A percentile compares a stretch with the other conserved stretches of the same genome.
These are phyloP conservation scores for Hericium alpestre DNA, from an alignment of 768 basidiomycete species.

Conservation along the genomic window DNA sequence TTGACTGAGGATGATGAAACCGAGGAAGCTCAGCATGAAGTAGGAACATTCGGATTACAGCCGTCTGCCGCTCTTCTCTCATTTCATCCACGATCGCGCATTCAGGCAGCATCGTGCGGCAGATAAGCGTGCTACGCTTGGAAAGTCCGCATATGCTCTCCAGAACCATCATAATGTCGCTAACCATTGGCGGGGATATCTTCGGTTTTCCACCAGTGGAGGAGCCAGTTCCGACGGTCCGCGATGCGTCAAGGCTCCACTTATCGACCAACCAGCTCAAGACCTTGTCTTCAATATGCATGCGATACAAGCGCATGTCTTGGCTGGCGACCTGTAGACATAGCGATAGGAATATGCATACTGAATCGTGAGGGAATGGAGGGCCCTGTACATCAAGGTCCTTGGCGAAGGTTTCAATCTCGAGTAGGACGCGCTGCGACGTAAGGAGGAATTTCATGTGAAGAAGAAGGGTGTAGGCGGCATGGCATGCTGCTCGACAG, in stretches of 20 bases:
- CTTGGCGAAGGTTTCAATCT: conserved; percentile 70
- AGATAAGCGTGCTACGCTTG: conserved; percentile 34
- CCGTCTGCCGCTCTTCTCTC: conserved; percentile 44
- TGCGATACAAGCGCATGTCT: conserved; percentile 73
- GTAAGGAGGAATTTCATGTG: conserved; percentile 35
- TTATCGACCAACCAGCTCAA: conserved; percentile 69
- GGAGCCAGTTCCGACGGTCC: conserved; percentile 26
- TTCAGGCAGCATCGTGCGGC: conserved; percentile 54
- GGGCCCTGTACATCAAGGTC: conserved; percentile 91
- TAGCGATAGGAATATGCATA: conserved; percentile 69
- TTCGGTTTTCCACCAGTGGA: conserved; percentile 26
- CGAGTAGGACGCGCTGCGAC: conserved; percentile 47
- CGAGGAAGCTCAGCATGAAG: conserved; percentile 52
- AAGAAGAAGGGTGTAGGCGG: conserved; percentile 44
- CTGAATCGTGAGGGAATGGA: conserved; percentile 75
- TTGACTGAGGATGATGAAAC: conserved; percentile 16
- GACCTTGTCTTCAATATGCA: conserved; percentile 82
- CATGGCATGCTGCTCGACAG: conserved; percentile 73
- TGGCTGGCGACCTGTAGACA: conserved; percentile 64
- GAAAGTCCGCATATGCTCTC: conserved; percentile 51
- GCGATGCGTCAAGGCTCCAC: conserved; percentile 42
- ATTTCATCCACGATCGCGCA: conserved; percentile 53
- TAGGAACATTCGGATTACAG: conserved; percentile 59
- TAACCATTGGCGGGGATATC: conserved; percentile 42
- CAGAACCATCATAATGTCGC: conserved; percentile 56